A percentile compares a stretch with the other conserved stretches of the same genome.
Conservation (phyloP, 805 yeast genomes). For the Schwanniomyces pseudopolymorphus region DNA sequence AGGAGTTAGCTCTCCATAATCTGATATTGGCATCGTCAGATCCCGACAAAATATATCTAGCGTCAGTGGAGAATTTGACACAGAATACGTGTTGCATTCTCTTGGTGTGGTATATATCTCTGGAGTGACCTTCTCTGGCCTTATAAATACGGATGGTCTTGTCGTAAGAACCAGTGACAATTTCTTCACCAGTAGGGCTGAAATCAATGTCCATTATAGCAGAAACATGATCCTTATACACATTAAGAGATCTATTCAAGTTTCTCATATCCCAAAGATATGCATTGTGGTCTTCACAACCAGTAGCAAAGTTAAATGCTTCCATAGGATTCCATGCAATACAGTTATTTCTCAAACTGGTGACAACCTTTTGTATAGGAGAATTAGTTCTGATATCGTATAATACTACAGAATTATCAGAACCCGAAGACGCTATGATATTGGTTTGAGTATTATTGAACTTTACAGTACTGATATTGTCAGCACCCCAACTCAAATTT, state of each 20-base stretch:
- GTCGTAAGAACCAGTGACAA: constrained; percentile 94
- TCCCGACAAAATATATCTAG: constrained; percentile 82
- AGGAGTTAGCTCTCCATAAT: constrained; percentile 86
- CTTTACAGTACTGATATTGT: constrained; percentile 75
- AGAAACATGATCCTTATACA: constrained; percentile 92
- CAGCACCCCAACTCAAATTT: constrained; percentile 94
- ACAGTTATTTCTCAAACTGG: constrained; percentile 78
- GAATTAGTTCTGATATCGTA: constrained; percentile 89
- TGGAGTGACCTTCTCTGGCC: constrained; percentile 80
- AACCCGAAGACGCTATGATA: constrained; percentile 76
- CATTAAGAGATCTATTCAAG: constrained; percentile 74
- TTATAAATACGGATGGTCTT: constrained; percentile 83
- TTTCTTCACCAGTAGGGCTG: constrained; percentile 94
- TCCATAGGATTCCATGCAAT: constrained; percentile 98
- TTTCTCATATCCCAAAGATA: constrained; percentile 97
- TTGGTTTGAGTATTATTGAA: constrained; percentile 91
- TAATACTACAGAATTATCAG: constrained; percentile 86
- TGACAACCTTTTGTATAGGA: constrained; percentile 88
- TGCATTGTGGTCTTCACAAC: constrained; percentile 90
- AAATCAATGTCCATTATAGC: constrained; percentile 95
- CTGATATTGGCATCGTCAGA: constrained; percentile 96
- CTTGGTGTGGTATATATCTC: constrained; percentile 94
- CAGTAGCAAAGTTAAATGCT: constrained; percentile 89
- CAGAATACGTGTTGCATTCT: constrained; percentile 95
- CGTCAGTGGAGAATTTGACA: constrained; percentile 83